phyloP scores from a whole-genome alignment of 2,329 filamentous ascomycete species.

The Remersonia thermophila region DNA sequence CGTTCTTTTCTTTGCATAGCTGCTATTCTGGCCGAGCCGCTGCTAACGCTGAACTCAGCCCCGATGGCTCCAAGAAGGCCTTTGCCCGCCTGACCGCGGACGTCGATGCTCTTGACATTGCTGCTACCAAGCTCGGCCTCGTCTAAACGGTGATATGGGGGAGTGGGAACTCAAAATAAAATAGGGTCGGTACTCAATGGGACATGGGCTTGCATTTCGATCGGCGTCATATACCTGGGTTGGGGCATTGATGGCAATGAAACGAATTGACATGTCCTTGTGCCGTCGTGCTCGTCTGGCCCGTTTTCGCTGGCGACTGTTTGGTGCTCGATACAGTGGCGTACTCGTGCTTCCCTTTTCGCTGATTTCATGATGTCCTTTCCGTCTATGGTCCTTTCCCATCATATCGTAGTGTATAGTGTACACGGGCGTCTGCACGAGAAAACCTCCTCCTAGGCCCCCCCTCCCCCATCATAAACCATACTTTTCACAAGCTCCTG shows the following conservation, averaged over 20 bases:
- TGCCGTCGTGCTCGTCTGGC: no score
- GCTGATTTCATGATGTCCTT: no score
- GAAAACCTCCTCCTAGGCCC: no score
- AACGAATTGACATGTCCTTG: conserved; percentile 15
- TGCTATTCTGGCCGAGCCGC: no score
- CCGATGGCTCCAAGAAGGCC: conserved; percentile 97
- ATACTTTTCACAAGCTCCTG: no score
- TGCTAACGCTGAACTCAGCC: conserved; percentile 39
- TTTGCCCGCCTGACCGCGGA: conserved; percentile 91
- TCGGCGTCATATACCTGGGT: conserved; percentile 23
- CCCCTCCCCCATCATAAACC: no score
- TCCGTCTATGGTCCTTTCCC: no score
- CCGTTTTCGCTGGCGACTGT: no score
- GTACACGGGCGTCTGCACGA: no score
- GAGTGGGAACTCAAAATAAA: conserved; percentile 16
- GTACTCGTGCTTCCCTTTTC: no score
- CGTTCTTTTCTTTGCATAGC: conserved; percentile 19
- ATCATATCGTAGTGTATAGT: no score
- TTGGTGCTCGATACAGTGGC: no score
- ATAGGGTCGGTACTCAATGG: conserved; percentile 6
- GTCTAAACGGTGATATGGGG: conserved; percentile 53
- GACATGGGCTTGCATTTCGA: conserved; percentile 17
- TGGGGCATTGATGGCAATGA: conserved; percentile 19
- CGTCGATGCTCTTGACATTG: conserved; percentile 97
- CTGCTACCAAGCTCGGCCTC: conserved; percentile 95